Base-by-base conservation (phyloP, 2,329 filamentous ascomycete species). In the Hypoxylon rubiginosum region DNA sequence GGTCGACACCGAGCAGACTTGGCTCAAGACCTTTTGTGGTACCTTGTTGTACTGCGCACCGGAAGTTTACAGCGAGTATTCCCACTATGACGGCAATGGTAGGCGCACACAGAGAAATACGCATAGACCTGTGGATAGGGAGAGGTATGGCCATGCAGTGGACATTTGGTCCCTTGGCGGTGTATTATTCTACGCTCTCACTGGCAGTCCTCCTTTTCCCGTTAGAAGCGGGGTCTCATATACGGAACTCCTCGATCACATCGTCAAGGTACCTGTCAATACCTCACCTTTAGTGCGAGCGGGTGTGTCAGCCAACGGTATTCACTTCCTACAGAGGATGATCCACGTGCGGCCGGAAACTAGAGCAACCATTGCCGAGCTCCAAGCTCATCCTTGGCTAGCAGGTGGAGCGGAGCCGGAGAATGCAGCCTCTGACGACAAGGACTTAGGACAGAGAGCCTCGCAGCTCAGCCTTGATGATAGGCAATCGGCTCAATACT, bases 111-210 rank as follows among this genome's bases (percentile, higher is more conserved):
- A 85, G 32, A 85, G 89, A n/a, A 86, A 86, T 62, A 91, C 89
- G 71, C 85, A 88, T 21, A 88, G 90, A 41, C 74, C 75, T 62
- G 72, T 75, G 11, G 78, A 80, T 69, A 86, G 80, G 58, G 87
- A 89, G 74, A 90, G 93, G 21, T 99, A 99, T 78, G 93, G 90
- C 75, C 93, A 97, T 67, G 93, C 94, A 1, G 92, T 98, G 32
- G 96, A 99, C 76, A 92, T 97, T 67, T 99, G 96, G 95, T 98
- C 96, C 0, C 88, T 97, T 50, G 96, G 93, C 15, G 96, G 94
- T 13, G 96, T 99, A 1, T 81, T 98, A 5, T 99, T 94, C 81
- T 96, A 92, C 74, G 85, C 93, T 6, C 83, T 99, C n/a, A 94
- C 91, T 4, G 89, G 88, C 10, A 85, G 85, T 30, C 92, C 95